phyloP scores from a whole-genome alignment of 139 green algal genomes.

The Pseudopediastrum boryanum region DNA sequence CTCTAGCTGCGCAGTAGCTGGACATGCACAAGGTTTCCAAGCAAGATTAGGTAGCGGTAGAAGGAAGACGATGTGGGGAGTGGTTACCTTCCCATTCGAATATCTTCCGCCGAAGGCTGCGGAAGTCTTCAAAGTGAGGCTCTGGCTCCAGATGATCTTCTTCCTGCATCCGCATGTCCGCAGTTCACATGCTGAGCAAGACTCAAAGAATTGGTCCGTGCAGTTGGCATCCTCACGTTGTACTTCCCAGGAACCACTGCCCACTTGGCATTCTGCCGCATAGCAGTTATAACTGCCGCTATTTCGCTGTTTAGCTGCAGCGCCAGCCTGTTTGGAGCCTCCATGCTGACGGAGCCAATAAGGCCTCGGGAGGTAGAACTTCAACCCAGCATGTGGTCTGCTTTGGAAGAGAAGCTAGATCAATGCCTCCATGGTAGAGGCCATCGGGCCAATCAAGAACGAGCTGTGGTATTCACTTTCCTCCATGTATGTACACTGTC shows the following conservation, averaged over 20 bases:
- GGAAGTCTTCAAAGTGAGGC: constrained; percentile 82
- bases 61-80: too few species aligned
- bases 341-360: constrained; percentile 23
- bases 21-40: too few species aligned
- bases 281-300: constrained; percentile 76
- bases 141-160: constrained; percentile 86
- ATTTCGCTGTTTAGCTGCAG: constrained; percentile 85
- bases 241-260: constrained; percentile 65
- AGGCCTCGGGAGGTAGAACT: too few species aligned
- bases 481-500: too few species aligned
- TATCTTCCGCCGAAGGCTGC: constrained; percentile 76
- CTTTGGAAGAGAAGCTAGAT: too few species aligned
- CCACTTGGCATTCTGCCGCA: constrained; percentile 84
- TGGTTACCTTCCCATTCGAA: constrained; percentile 81
- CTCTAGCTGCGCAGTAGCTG: too few species aligned
- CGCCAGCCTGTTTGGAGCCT: constrained; percentile 35
- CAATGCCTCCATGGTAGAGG: too few species aligned
- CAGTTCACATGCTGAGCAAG: background rate
- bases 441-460: too few species aligned
- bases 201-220: too few species aligned
- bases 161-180: constrained; percentile 50
- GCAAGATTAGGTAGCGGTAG: too few species aligned
- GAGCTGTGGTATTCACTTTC: too few species aligned
- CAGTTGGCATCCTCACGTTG: constrained; percentile 65
- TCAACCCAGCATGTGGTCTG: too few species aligned